Conservation (phyloP, 352 stramenopile species). For the Pythium aquatile region DNA sequence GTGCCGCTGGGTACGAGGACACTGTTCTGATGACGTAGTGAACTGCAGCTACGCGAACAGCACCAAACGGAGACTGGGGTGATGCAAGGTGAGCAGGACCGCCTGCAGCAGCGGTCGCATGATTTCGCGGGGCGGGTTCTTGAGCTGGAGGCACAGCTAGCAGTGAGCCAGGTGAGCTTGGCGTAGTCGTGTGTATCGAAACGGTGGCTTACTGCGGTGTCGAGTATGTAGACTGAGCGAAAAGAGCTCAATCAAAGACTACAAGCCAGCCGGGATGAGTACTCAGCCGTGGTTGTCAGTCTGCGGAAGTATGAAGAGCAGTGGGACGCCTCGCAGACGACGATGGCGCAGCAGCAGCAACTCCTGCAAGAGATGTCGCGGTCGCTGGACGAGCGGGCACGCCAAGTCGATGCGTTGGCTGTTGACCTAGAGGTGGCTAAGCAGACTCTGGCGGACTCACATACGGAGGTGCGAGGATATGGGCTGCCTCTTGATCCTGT, state of each 20-base stretch:
- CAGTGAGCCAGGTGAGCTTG: slow-evolving; percentile 5
- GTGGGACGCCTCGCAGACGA: slow-evolving; percentile 31
- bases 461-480: slow-evolving; percentile 11
- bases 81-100: slow-evolving; percentile 8
- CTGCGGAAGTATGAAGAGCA: slow-evolving; percentile 47
- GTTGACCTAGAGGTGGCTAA: background rate
- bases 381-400: slow-evolving; percentile 15
- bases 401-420: slow-evolving; percentile 3
- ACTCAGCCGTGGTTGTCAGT: slow-evolving; percentile 13
- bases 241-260: slow-evolving; percentile 13
- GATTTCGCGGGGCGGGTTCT: slow-evolving; percentile 8
- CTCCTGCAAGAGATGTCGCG: slow-evolving; percentile 40
- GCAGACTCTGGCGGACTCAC: background rate
- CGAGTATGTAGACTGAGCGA: slow-evolving; percentile 2
- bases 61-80: slow-evolving; percentile 1
- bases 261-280: background rate
- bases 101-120: slow-evolving; percentile 10
- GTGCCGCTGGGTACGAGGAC: background rate
- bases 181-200: too few relatives aligned
- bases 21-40: background rate
- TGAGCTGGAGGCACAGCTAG: background rate
- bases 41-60: slow-evolving; percentile 16
- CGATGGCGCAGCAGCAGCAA: slow-evolving; percentile 38
- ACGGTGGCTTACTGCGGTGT: background rate
- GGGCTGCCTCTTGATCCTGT: background rate